Evolutionary conservation across 208 protist genomes (phyloP), one percentile per base, ranked within the genome.

Genomic region (Crithidia expoeki): DNA sequence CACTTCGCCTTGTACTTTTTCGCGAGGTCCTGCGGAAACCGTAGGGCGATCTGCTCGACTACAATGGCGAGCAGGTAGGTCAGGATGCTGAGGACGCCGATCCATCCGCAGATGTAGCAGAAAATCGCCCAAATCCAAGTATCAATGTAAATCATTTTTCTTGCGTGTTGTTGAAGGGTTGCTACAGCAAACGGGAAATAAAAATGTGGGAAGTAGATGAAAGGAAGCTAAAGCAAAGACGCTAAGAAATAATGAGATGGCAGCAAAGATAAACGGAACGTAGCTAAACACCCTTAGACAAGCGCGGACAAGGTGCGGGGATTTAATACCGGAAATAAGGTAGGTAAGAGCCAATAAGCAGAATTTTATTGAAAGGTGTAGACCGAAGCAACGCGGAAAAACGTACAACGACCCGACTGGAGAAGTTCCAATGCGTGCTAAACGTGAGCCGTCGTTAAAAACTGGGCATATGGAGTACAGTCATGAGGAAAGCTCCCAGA

Each of bases 1-100:
- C 92, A 97, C 68, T 93, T 74, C 5, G 88, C 84, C 58, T 79
- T 68, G 77, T 95, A 94, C 69, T 86, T 89, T 44, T 87, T 84
- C 61, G 89, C 85, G 28, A 94, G 80, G 69, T 94, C 79, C 46
- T 89, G 88, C 34, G 91, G 91, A 52, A 90, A 66, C 30, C 81
- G 74, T 47, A 94, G 34, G 19, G 85, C 71, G 49, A 90, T 61
- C 59, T 88, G 73, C 77, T 96, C 86, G 5, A 87, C 42, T 32
- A 49, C 46, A 42, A 88, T 34, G 16, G 58, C 65, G 36, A 88
- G 1, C 23, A 94, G 64, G 60, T 92, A 96, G 23, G 88, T 92
- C 14, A 84, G 66, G 34, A 96, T 70, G 80, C 91, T 94, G 81
- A 96, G 47, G 49, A 90, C 51, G 14, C 91, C 91, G 30, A 94